These are phyloP conservation scores for Pythium insidiosum DNA, from an alignment of 352 stramenopile species.

Conservation along the genomic window DNA sequence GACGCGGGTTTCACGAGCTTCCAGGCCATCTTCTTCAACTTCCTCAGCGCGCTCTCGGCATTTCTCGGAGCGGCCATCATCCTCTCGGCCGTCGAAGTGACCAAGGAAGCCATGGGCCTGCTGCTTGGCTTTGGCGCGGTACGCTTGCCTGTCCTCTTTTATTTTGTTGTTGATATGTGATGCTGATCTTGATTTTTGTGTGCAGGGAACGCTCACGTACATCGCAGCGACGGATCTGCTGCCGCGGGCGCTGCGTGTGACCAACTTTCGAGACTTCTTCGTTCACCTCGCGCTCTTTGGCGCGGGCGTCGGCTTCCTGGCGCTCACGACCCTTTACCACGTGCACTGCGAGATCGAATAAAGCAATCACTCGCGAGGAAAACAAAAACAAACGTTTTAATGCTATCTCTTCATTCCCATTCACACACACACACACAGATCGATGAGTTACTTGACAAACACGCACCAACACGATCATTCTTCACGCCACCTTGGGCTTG, in stretches of 20 bases:
- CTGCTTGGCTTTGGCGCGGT: constrained; percentile 69
- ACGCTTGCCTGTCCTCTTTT: constrained; percentile 23
- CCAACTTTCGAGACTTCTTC: constrained; percentile 33
- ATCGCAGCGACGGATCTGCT: constrained; percentile 65
- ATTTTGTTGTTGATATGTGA: background rate
- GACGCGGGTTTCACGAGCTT: constrained; percentile 51
- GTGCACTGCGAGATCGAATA: constrained; percentile 67
- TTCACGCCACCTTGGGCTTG: constrained; percentile 2
- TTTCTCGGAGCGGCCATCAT: constrained; percentile 63
- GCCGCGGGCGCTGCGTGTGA: constrained; percentile 33
- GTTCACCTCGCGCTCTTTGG: constrained; percentile 37
- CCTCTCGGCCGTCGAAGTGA: constrained; percentile 43
- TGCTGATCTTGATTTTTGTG: background rate
- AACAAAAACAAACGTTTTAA: no score
- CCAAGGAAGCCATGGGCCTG: constrained; percentile 50
- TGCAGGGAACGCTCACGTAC: constrained; percentile 47
- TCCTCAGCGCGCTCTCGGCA: constrained; percentile 68
- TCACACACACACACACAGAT: background rate
- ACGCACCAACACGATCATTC: background rate
- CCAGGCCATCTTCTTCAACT: constrained; percentile 74
- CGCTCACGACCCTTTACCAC: constrained; percentile 81
- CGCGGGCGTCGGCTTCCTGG: constrained; percentile 62
- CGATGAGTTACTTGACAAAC: no score
- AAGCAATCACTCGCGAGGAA: no score
- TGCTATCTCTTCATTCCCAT: background rate